phyloP scores from a whole-genome alignment of 257 asterid species.

The Verbascum thapsus region DNA sequence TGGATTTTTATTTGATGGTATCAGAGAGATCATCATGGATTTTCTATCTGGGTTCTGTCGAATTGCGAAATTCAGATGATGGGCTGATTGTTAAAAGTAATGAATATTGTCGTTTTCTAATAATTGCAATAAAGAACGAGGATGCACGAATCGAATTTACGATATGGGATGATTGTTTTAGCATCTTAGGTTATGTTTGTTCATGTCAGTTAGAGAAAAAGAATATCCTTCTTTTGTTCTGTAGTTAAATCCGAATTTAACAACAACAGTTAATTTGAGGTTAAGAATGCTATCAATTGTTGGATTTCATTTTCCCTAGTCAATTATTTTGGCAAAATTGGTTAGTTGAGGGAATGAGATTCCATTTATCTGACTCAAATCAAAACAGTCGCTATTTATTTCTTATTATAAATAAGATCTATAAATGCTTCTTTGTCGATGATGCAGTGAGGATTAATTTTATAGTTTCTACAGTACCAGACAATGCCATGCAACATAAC shows the following conservation, averaged over 20 bases:
- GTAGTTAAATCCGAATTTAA: constrained; percentile 16
- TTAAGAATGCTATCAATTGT: constrained; percentile 3
- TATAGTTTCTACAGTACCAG: constrained; percentile 6
- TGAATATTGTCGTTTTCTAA: too few relatives aligned
- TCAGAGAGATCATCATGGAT: neutral
- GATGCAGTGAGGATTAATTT: neutral
- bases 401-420: constrained; percentile 3
- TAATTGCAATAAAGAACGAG: too few relatives aligned
- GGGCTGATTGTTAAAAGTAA: too few relatives aligned
- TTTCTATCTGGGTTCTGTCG: constrained; percentile 10
- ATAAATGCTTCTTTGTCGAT: neutral
- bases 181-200: constrained; percentile 18
- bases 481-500: neutral
- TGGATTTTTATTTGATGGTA: neutral
- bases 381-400: neutral
- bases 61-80: too few relatives aligned
- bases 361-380: neutral
- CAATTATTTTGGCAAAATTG: neutral
- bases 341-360: constrained; percentile 1
- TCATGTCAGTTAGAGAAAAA: too few relatives aligned
- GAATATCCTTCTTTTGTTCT: too few relatives aligned
- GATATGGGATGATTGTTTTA: neutral
- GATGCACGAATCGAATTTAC: too few relatives aligned
- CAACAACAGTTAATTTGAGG: constrained; percentile 17
- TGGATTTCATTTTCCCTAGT: neutral